Evolutionary conservation across 169 alveolate species (phyloP), one percentile per base, ranked within the genome.

Genomic region (Plasmodium vivax): DNA sequence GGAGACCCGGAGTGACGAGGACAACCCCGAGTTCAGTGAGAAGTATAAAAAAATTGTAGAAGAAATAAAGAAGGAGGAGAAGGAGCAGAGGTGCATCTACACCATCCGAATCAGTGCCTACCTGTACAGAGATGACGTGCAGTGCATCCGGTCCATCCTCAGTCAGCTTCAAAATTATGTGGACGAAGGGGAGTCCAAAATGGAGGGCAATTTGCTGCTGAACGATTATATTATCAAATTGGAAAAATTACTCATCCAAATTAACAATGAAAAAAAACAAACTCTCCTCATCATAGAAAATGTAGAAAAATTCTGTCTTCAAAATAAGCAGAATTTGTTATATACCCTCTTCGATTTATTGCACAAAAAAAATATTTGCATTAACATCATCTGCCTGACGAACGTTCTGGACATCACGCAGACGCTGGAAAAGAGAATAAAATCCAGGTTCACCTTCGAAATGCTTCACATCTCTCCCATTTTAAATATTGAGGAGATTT

Each of bases 361-460:
- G 47, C 96, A 87, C 68, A 88, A 82, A 43, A 84, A 83, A 45
- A 96, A 85, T 54, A 72, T 94, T 2, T 85, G 93, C 32, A 93
- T 96, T 73, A 79, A 95, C 10, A 56, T 96, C 14, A 82, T 96
- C 0, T 95, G 96, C 71, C 58, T 96, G 73, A 96, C 97, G 5
- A 91, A 96, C 14, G 98, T 95, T 30, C 58, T 96, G 36, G 95
- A 93, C 62, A 92, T 94, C 23, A 88, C 96, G 2, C 97, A 96
- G 71, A 84, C 96, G 10, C 71, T 96, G 82, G 98, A 96, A 94
- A 96, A 96, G 71, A 92, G 98, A 77, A 96, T 96, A 5, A 96
- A 94, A 38, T 96, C 98, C 0, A 34, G 98, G 32, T 96, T 96
- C 73, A 96, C 96, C 23, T 95, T 95, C 74, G 97, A 96, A 38